Percentiles rank a stretch among this genome's conserved stretches.
These are phyloP conservation scores for Calonectria pteridis DNA, from an alignment of 2,329 filamentous ascomycete genomes.

Conservation along the genomic window DNA sequence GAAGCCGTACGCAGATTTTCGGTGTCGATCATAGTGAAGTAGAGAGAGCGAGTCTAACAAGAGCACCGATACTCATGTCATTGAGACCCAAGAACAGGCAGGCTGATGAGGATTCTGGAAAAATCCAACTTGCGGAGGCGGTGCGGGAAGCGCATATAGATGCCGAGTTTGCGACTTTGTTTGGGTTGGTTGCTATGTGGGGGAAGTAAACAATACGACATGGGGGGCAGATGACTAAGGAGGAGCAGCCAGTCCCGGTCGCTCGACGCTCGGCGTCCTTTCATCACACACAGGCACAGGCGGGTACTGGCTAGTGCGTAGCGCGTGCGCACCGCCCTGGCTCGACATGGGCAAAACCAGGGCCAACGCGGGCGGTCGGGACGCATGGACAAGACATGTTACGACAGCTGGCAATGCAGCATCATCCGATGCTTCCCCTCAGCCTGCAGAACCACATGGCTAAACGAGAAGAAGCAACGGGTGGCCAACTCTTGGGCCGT, in stretches of 20 bases:
- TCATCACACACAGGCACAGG: conserved; percentile 1
- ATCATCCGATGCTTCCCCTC: conserved; percentile 26
- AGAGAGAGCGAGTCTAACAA: conserved; percentile 22
- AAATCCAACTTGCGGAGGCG: conserved; percentile 15
- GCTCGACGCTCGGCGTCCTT: not conserved
- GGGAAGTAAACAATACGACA: conserved; percentile 54
- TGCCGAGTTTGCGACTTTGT: conserved; percentile 38
- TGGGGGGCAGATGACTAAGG: conserved; percentile 41
- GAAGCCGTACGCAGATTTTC: conserved; percentile 76
- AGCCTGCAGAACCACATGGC: conserved; percentile 32
- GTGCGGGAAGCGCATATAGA: conserved; percentile 32
- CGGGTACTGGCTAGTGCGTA: conserved; percentile 7
- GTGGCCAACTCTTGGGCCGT: conserved; percentile 30
- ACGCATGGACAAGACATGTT: conserved; percentile 36
- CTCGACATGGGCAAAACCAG: conserved; percentile 4
- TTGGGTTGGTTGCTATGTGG: conserved; percentile 53
- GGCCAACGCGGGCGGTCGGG: conserved; percentile 19
- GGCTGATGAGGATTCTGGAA: conserved; percentile 27
- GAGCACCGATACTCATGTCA: conserved; percentile 38
- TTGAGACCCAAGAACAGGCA: conserved; percentile 17
- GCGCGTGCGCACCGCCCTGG: conserved; percentile 3
- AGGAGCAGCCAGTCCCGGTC: not conserved
- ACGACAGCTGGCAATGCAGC: conserved; percentile 44
- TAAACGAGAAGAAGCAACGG: conserved; percentile 20
- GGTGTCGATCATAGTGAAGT: conserved; percentile 63